These are phyloP conservation scores for Galium porrigens DNA, from an alignment of 305 asterid genomes.

Conservation along the genomic window DNA sequence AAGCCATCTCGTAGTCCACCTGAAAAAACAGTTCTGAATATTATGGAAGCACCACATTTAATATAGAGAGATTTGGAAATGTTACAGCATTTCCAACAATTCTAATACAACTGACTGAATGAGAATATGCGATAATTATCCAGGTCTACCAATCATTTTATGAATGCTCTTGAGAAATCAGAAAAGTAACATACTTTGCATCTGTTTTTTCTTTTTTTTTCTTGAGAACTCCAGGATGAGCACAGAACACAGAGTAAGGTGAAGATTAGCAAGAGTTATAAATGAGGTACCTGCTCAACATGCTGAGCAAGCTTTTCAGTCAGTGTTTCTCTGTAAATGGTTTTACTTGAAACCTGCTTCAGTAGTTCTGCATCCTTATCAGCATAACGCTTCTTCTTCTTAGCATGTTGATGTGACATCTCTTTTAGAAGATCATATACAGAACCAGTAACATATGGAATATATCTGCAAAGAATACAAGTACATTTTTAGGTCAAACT, in stretches of 20 bases:
- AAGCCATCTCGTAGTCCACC: slow-evolving; percentile 91
- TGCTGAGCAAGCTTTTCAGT: slow-evolving; percentile 73
- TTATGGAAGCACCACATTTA: neutral
- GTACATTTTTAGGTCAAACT: slow-evolving; percentile 8
- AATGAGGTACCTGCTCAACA: slow-evolving; percentile 49
- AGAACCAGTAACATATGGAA: slow-evolving; percentile 62
- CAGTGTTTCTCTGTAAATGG: slow-evolving; percentile 43
- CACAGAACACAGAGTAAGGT: neutral
- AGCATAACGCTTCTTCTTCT: slow-evolving; percentile 47
- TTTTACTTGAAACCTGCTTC: slow-evolving; percentile 40
- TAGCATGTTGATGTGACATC: slow-evolving; percentile 37
- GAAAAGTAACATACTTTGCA: neutral
- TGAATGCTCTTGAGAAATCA: neutral
- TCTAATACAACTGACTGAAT: neutral
- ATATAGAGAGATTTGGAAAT: neutral
- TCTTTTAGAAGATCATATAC: slow-evolving; percentile 53
- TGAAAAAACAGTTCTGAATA: slow-evolving; percentile 18
- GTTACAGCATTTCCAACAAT: neutral
- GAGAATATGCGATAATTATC: neutral
- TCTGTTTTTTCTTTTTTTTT: neutral
- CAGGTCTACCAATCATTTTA: neutral
- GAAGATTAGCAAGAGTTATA: neutral
- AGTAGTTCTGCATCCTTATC: slow-evolving; percentile 50
- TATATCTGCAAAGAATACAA: slow-evolving; percentile 43
- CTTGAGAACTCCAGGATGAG: neutral